Evolutionary conservation across 805 yeast genomes (phyloP).

Genomic region (Candida ficus): DNA sequence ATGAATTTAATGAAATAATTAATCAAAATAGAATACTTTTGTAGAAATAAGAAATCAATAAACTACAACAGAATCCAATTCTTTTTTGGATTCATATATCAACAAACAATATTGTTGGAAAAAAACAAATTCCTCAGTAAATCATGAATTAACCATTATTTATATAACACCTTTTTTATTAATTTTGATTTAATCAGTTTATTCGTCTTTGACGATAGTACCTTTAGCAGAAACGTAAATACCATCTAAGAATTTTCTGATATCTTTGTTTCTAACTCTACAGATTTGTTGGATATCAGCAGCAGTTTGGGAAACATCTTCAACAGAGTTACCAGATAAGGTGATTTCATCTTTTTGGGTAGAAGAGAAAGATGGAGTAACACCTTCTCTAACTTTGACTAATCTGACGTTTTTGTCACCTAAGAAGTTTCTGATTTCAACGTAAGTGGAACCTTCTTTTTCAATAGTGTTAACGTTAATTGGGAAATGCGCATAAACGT

Average conservation of each 20-base stretch:
- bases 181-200: conserved; percentile 13
- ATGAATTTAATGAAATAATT: too few relatives aligned
- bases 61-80: conserved; percentile 4
- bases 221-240: conserved; percentile 98
- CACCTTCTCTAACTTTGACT: conserved; percentile 86
- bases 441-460: conserved; percentile 63
- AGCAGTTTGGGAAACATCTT: conserved; percentile 96
- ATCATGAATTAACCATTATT: conserved; percentile 9
- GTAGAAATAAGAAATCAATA: neutral
- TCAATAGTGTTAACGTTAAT: conserved; percentile 92
- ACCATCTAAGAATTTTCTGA: conserved; percentile 99
- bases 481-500: conserved; percentile 99
- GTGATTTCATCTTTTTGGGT: conserved; percentile 92
- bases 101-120: conserved; percentile 12
- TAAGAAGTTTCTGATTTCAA: conserved; percentile 98
- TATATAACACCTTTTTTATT: conserved; percentile 2
- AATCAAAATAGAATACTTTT: too few relatives aligned
- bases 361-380: conserved; percentile 73
- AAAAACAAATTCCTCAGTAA: conserved; percentile 1
- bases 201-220: conserved; percentile 64
- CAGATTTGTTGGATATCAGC: conserved; percentile 98
- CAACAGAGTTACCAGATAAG: conserved; percentile 92
- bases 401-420: conserved; percentile 98
- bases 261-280: conserved; percentile 99
- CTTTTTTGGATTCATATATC: conserved; percentile 7